A percentile compares a stretch with the other conserved stretches of the same genome.
Evolutionary conservation across 164 flowering plant genomes (phyloP).

Genomic region (Aristolochia fimbriata): DNA sequence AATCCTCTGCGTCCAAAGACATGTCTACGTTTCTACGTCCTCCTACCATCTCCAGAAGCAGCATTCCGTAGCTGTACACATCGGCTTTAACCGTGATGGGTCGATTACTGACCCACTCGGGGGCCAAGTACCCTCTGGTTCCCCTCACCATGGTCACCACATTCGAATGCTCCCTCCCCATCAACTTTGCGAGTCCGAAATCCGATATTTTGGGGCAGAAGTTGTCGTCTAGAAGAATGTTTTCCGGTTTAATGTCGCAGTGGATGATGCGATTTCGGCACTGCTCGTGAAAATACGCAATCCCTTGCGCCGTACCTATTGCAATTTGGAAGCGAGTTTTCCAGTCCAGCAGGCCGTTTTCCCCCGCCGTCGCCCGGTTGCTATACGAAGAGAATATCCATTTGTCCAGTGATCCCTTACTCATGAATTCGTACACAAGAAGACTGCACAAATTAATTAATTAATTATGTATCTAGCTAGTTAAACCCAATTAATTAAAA

Average conservation of each 20-base stretch:
- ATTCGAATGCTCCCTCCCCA: constrained; percentile 88
- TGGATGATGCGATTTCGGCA: constrained; percentile 81
- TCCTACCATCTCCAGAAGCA: constrained; percentile 82
- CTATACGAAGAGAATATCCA: constrained; percentile 75
- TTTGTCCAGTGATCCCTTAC: constrained; percentile 84
- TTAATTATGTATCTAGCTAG: too few relatives aligned
- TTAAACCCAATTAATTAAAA: too few relatives aligned
- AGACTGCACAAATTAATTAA: constrained; percentile 59
- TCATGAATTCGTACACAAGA: constrained; percentile 86
- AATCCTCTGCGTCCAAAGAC: constrained; percentile 64
- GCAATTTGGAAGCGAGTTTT: constrained; percentile 69
- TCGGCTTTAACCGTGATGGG: constrained; percentile 95
- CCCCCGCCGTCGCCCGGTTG: constrained; percentile 5
- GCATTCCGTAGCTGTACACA: constrained; percentile 94
- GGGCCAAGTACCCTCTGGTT: constrained; percentile 88
- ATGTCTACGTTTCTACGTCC: constrained; percentile 89
- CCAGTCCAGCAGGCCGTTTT: constrained; percentile 47
- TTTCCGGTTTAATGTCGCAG: constrained; percentile 95
- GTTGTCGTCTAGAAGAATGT: constrained; percentile 75
- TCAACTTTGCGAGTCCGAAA: constrained; percentile 88
- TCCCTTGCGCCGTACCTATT: constrained; percentile 75
- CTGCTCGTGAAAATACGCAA: constrained; percentile 92
- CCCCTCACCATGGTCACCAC: constrained; percentile 93
- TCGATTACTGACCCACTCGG: constrained; percentile 90
- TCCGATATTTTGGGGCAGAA: constrained; percentile 90